Conservation (phyloP, 441 rosid genomes). For the Pelargonium citronellum region DNA sequence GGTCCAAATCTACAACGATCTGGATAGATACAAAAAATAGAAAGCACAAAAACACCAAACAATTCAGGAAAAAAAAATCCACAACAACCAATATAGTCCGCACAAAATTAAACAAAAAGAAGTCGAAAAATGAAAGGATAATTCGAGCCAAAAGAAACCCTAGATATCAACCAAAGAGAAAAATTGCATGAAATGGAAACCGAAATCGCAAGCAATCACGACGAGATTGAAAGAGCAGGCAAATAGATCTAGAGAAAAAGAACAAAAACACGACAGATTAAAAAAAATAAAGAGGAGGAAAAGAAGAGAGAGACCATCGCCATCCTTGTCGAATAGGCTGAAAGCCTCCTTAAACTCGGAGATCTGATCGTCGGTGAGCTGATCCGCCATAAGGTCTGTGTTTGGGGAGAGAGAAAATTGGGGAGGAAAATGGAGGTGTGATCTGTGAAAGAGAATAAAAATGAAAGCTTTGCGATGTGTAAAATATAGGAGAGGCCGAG, state of each 20-base stretch:
- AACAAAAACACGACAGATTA: background rate
- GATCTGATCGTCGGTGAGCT: slow-evolving; percentile 90
- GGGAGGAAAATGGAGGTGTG: slow-evolving; percentile 2
- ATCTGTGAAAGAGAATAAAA: background rate
- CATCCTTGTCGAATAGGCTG: slow-evolving; percentile 86
- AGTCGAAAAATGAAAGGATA: background rate
- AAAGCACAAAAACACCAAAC: background rate
- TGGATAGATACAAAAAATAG: background rate
- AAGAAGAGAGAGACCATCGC: slow-evolving; percentile 50
- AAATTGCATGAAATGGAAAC: background rate
- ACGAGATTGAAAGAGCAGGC: background rate
- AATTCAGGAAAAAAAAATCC: background rate
- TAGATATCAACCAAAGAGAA: background rate
- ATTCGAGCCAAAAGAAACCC: background rate
- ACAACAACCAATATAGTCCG: background rate
- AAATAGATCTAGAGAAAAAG: background rate
- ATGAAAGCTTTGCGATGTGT: too few relatives aligned
- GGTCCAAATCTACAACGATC: background rate
- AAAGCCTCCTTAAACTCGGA: slow-evolving; percentile 87
- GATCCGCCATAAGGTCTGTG: slow-evolving; percentile 56
- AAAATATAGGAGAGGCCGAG: too few relatives aligned
- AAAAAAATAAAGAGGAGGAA: background rate
- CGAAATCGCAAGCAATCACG: background rate
- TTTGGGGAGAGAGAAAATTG: slow-evolving; percentile 3
- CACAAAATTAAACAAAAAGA: background rate